These are phyloP conservation scores for Phytophthora sojae DNA, from an alignment of 352 stramenopile species.

Conservation along the genomic window DNA sequence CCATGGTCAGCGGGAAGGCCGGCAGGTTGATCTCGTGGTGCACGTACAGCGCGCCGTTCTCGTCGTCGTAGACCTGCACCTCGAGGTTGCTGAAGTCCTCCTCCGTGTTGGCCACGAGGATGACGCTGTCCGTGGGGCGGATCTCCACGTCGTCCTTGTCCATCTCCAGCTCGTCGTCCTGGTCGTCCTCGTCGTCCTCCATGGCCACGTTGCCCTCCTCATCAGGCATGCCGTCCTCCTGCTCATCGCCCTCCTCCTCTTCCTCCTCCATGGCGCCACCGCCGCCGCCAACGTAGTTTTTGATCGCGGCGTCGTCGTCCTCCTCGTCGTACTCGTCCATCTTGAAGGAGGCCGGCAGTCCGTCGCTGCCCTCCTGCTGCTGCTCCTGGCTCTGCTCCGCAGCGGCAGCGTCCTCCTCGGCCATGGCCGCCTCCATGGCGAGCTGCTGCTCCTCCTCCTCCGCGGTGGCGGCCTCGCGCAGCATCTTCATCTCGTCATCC, in stretches of 20 bases:
- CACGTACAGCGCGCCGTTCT: slow-evolving; percentile 98
- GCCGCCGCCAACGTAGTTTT: slow-evolving; percentile 70
- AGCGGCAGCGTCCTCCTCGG: slow-evolving; percentile 52
- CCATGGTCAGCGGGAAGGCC: slow-evolving; percentile 97
- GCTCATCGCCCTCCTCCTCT: slow-evolving; percentile 40
- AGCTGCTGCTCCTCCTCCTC: slow-evolving; percentile 73
- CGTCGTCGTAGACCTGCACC: slow-evolving; percentile 98
- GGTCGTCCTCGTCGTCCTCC: slow-evolving; percentile 64
- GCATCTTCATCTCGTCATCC: slow-evolving; percentile 83
- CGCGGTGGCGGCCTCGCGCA: slow-evolving; percentile 79
- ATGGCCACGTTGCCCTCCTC: slow-evolving; percentile 63
- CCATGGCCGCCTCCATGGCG: slow-evolving; percentile 61
- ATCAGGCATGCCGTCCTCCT: slow-evolving; percentile 39
- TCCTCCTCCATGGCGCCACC: slow-evolving; percentile 33
- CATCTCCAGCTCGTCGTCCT: slow-evolving; percentile 75
- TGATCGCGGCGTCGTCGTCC: slow-evolving; percentile 83
- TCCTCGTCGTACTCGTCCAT: slow-evolving; percentile 92
- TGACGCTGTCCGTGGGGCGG: slow-evolving; percentile 93
- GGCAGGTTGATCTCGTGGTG: slow-evolving; percentile 99
- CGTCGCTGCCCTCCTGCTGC: slow-evolving; percentile 45
- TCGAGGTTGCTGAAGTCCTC: slow-evolving; percentile 99
- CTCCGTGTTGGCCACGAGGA: slow-evolving; percentile 97
- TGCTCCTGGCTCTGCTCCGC: slow-evolving; percentile 17
- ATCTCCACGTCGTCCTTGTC: slow-evolving; percentile 96
- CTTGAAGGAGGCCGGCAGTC: slow-evolving; percentile 75